Evolutionary conservation across 148 eudicot species (phyloP).

Genomic region (Rhododendron molle): DNA sequence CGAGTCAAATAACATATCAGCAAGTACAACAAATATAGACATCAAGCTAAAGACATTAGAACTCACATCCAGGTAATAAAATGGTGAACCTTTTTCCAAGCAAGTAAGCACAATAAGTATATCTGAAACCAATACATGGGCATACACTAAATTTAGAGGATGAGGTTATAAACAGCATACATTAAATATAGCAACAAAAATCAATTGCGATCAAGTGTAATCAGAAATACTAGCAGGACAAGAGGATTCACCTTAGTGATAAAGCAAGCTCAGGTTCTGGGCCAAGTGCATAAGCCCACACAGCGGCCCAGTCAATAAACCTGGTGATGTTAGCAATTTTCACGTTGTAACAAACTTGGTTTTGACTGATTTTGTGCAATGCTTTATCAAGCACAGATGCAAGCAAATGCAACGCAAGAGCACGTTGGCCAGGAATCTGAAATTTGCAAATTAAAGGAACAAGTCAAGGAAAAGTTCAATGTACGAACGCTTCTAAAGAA

Average conservation of each 20-base stretch:
- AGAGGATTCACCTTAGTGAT: conserved; percentile 58
- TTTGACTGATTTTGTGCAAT: conserved; percentile 35
- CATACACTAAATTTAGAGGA: background rate
- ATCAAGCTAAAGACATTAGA: conserved; percentile 1
- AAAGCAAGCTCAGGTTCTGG: conserved; percentile 96
- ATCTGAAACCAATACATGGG: background rate
- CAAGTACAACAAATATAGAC: background rate
- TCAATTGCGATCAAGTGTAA: background rate
- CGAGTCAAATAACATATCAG: background rate
- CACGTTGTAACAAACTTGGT: conserved; percentile 29
- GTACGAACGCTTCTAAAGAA: background rate
- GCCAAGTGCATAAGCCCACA: conserved; percentile 94
- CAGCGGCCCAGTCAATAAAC: conserved; percentile 71
- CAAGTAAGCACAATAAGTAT: conserved; percentile 2
- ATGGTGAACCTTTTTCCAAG: background rate
- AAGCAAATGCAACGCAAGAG: conserved; percentile 81
- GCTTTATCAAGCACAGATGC: conserved; percentile 65
- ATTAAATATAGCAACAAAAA: background rate
- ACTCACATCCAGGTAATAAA: conserved; percentile 6
- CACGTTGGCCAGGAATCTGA: conserved; percentile 85
- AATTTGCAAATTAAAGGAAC: conserved; percentile 16
- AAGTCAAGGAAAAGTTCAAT: conserved; percentile 6
- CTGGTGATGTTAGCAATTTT: conserved; percentile 15
- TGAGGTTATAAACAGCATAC: background rate
- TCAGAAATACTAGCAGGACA: background rate